Base-by-base conservation (phyloP, 768 basidiomycete genomes). In the Lactifluus pinguis region DNA sequence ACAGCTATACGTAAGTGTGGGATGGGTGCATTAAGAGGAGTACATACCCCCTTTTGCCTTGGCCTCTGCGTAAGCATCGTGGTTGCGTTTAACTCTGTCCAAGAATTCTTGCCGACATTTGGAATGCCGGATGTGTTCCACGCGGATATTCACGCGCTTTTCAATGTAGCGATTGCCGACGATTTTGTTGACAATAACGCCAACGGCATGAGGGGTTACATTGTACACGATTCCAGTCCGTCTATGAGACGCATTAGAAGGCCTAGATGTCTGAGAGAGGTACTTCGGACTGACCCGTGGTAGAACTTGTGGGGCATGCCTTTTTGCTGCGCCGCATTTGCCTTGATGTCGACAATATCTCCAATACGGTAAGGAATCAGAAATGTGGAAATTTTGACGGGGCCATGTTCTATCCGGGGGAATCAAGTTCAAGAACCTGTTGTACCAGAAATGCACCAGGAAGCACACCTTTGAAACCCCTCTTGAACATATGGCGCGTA, bases 271-370 rank as follows among this genome's bases (percentile, higher is more conserved):
- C 54, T 34, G 10, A 34, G 32, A 21, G 41, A 21, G 38, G n/a
- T 39, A 44, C 45, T 15, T 30, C 47, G 49, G 39, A 84, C 92
- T 68, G 65, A 94, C 93, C 91, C 92, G 69, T 94, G 92, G 81
- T 94, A 94, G 83, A 83, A 95, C 78, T 98, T 98, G 83, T 98
- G 95, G 75, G 95, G 95, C 93, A 98, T 97, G 76, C 97, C 97
- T 88, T 95, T 95, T 85, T 99, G 97, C 77, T 97, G 91, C 48
- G 97, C 92, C 62, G 95, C 84, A 72, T 99, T 98, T 68, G 95
- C 95, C 81, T 97, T 98, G 84, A 99, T 98, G 79, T 99, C 97
- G 69, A 99, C 97, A 69, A 98, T 97, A 74, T 99, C 97, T 65
- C 97, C 97, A 67, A 98, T 85, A 67, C 84, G 84, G 85, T 89